Evolutionary conservation across 1,139 yeast species (phyloP).

Genomic region (Saccharomycopsis hybrid): DNA sequence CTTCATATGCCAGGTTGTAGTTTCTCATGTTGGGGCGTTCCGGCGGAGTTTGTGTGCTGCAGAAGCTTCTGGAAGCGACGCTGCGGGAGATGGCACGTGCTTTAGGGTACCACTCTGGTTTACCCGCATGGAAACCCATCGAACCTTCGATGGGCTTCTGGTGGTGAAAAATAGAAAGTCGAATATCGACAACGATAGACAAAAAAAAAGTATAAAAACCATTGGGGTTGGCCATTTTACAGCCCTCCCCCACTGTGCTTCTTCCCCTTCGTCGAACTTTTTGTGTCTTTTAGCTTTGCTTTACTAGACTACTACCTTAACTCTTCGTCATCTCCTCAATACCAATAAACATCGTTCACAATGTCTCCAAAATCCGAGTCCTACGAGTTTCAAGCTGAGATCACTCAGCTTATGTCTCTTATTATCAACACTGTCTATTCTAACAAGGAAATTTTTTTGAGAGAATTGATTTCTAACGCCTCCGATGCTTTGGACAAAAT

Average conservation of each 20-base stretch:
- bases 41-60: too few relatives aligned
- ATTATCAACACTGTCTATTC: conserved; percentile 99
- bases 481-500: conserved; percentile 96
- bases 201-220: background rate
- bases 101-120: too few relatives aligned
- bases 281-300: background rate
- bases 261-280: background rate
- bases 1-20: too few relatives aligned
- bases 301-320: background rate
- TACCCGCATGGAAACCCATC: conserved; percentile 12
- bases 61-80: too few relatives aligned
- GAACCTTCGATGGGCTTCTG: conserved; percentile 7
- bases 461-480: conserved; percentile 98
- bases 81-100: too few relatives aligned
- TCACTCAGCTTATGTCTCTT: conserved; percentile 99
- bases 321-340: background rate
- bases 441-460: conserved; percentile 97
- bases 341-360: background rate
- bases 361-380: conserved; percentile 55
- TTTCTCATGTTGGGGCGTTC: too few relatives aligned
- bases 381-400: conserved; percentile 99
- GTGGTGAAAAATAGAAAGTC: background rate
- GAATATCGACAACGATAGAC: background rate
- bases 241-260: background rate
- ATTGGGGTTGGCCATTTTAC: background rate